Evolutionary conservation across 2,329 filamentous ascomycete genomes (phyloP), one percentile per base, ranked within the genome.

Genomic region (Chrysoporthe puriensis): DNA sequence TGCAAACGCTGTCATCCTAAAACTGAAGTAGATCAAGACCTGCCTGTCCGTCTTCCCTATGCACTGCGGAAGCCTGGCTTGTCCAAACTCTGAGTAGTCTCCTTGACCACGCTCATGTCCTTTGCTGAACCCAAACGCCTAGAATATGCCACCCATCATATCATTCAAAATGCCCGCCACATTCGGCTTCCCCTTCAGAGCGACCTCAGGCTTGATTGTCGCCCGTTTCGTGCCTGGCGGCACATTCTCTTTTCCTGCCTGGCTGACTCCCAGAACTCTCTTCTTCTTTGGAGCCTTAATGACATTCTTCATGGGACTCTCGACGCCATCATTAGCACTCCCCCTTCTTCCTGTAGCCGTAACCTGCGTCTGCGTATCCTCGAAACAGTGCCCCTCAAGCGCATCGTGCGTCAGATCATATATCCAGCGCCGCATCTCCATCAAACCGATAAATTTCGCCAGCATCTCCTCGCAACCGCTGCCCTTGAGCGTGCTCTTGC

Each of bases 151-250:
- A 60, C 75, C 76, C 71, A 76, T 84, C 79, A 88, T 82, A 71
- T 94, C 92, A 79, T 96, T 93, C 73, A 94, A 82, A 71, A 97
- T 89, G 82, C 95, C 91, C 75, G 87, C 86, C 74, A 94, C 83
- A 66, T 96, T 84, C 46, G 88, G 86, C 73, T 88, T 88, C 46
- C 86, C 88, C 68, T 87, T 89, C 72, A 93, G 77, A 68, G 95
- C 79, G 43, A 85, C 83, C 71, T 85, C 86, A 63, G 85, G 85
- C 0, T 89, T 88, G 58, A 88, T 83, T 73, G 86, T 89, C 8
- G 80, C 83, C 73, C 77, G 84, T 71, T 82, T 87, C 1, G 89
- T 88, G 32, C 61, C 42, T 21, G 60, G 46, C 26, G 52, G 58
- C 21, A 61, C 16, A 8, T 57, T 44, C 54, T 62, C 59, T 32